These are phyloP conservation scores for Thalassiosira ordinaria DNA, from an alignment of 352 stramenopile genomes.

Conservation along the genomic window DNA sequence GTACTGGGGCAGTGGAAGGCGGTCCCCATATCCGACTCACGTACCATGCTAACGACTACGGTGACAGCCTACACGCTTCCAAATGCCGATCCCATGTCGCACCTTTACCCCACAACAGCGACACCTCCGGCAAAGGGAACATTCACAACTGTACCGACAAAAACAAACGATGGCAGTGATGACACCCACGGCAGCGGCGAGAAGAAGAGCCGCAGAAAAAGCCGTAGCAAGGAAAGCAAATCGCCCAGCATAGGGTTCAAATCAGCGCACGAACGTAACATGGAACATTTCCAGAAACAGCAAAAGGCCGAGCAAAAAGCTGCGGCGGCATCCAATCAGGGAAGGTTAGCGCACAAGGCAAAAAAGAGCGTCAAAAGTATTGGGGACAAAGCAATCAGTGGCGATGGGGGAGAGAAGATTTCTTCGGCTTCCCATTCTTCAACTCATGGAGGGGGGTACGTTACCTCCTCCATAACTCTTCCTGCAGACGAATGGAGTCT, in stretches of 20 bases:
- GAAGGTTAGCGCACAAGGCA: conserved; percentile 15
- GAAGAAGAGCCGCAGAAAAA: conserved; percentile 1
- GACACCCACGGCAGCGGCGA: not conserved
- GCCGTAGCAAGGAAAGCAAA: not conserved
- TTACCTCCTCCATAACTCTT: conserved; percentile 50
- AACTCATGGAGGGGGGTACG: conserved; percentile 20
- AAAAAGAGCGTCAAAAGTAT: conserved; percentile 1
- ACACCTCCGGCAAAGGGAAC: not conserved
- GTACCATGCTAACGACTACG: conserved; percentile 54
- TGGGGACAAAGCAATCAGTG: not conserved
- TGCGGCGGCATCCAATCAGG: not conserved
- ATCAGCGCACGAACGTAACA: conserved; percentile 33
- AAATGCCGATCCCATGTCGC: conserved; percentile 49
- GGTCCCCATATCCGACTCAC: conserved; percentile 2
- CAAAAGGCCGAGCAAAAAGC: not conserved
- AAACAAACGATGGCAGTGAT: not conserved
- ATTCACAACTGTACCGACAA: not conserved
- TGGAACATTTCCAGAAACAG: conserved; percentile 50
- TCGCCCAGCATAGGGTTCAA: not conserved
- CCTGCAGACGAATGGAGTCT: conserved; percentile 76
- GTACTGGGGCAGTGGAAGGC: conserved; percentile 60
- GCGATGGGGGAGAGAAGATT: no score
- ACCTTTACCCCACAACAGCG: conserved; percentile 38
- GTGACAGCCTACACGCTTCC: conserved; percentile 63
- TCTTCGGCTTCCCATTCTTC: not conserved